These are phyloP conservation scores for Solanum paucissectum DNA, from an alignment of 257 asterid species.

Conservation along the genomic window DNA sequence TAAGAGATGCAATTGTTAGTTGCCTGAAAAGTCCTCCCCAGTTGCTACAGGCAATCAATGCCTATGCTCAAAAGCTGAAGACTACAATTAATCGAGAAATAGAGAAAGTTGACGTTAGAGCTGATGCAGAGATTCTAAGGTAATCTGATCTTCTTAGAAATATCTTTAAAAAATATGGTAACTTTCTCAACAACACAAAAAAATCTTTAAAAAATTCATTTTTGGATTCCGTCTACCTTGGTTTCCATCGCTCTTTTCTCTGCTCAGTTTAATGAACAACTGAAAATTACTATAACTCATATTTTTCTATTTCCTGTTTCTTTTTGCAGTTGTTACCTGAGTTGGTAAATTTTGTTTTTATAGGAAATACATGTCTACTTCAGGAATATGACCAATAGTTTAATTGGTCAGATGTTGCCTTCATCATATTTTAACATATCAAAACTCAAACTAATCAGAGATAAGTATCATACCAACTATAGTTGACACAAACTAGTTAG, in stretches of 20 bases:
- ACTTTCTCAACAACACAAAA: background rate
- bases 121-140: conserved; percentile 97
- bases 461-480: background rate
- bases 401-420: background rate
- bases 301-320: background rate
- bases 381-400: background rate
- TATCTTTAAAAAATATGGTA: background rate
- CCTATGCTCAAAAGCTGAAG: conserved; percentile 69
- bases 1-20: conserved; percentile 49
- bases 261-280: background rate
- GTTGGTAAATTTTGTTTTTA: background rate
- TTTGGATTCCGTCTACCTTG: background rate
- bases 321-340: background rate
- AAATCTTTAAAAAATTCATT: background rate
- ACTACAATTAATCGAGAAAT: conserved; percentile 53
- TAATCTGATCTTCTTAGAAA: conserved; percentile 12
- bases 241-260: background rate
- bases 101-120: conserved; percentile 78
- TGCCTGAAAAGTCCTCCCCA: conserved; percentile 82
- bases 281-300: background rate
- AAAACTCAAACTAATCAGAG: background rate
- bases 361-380: background rate
- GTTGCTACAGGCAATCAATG: conserved; percentile 74
- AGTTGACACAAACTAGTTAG: background rate
- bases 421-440: background rate